Evolutionary conservation across 805 yeast species (phyloP).

Genomic region (Candida tibetensis): DNA sequence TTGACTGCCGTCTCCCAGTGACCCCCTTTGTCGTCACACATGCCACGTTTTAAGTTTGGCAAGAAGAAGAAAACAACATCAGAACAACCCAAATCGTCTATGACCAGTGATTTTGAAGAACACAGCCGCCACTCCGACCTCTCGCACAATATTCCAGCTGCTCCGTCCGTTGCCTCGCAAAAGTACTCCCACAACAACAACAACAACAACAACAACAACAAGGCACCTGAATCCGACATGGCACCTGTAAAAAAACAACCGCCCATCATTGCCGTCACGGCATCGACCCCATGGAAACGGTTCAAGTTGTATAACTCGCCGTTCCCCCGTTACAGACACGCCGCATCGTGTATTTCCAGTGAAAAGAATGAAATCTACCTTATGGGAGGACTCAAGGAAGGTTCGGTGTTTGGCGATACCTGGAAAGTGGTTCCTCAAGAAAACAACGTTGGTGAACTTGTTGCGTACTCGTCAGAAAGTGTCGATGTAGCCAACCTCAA

Average conservation of each 20-base stretch:
- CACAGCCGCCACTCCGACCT: not conserved
- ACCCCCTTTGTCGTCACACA: too few relatives aligned
- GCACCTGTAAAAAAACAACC: not conserved
- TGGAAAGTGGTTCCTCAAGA: conserved; percentile 74
- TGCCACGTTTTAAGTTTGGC: conserved; percentile 61
- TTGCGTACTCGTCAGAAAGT: conserved; percentile 28
- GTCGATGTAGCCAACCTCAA: conserved; percentile 59
- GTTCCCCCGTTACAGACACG: conserved; percentile 92
- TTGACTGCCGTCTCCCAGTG: too few relatives aligned
- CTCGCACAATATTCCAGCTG: conserved; percentile 2
- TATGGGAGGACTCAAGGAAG: conserved; percentile 94
- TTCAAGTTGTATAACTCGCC: conserved; percentile 71
- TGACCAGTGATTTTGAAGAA: conserved; percentile 9
- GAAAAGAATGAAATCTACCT: conserved; percentile 79
- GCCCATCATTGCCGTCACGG: not conserved
- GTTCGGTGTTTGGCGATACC: conserved; percentile 90
- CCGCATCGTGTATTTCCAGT: conserved; percentile 72
- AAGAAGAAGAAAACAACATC: conserved; percentile 40
- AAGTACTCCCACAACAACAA: not conserved
- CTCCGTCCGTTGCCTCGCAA: conserved; percentile 11
- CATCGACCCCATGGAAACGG: conserved; percentile 57
- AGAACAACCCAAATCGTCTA: conserved; percentile 14
- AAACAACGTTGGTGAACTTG: conserved; percentile 18
- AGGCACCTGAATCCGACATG: not conserved
- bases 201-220: not conserved